These are phyloP conservation scores for Lipomyces yamanashiensis DNA, from an alignment of 805 yeast species.

Conservation along the genomic window DNA sequence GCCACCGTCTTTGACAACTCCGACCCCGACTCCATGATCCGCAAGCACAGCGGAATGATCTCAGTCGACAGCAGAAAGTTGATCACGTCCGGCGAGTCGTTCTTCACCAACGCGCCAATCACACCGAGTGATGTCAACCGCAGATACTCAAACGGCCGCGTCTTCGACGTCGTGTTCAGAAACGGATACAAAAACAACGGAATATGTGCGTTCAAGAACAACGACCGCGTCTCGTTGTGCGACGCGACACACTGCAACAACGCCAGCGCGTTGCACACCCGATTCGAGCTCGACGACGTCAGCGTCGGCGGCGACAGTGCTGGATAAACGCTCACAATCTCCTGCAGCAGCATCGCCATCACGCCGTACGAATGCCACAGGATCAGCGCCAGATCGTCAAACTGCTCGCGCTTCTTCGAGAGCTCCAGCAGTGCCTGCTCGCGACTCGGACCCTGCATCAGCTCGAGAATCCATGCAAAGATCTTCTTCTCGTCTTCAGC, in stretches of 20 bases:
- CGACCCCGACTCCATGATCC: conserved; percentile 93
- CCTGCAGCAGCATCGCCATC: conserved; percentile 88
- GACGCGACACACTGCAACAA: conserved; percentile 96
- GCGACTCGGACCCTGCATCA: conserved; percentile 86
- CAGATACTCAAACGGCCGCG: conserved; percentile 90
- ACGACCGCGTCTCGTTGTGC: conserved; percentile 84
- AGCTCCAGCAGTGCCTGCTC: conserved; percentile 91
- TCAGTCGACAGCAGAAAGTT: conserved; percentile 92
- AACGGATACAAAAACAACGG: conserved; percentile 94
- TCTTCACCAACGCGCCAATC: conserved; percentile 93
- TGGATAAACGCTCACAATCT: conserved; percentile 89
- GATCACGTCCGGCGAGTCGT: conserved; percentile 94
- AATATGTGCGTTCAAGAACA: conserved; percentile 85
- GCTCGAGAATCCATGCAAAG: conserved; percentile 85
- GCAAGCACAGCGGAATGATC: conserved; percentile 89
- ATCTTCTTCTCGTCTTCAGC: conserved; percentile 44
- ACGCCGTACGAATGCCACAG: conserved; percentile 97
- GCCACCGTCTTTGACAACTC: conserved; percentile 96
- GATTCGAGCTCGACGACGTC: conserved; percentile 82
- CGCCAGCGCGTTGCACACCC: conserved; percentile 95
- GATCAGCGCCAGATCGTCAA: conserved; percentile 89
- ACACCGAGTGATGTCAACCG: conserved; percentile 93
- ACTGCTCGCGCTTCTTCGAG: conserved; percentile 92
- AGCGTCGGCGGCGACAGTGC: conserved; percentile 83
- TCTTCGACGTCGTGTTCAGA: conserved; percentile 86